These are phyloP conservation scores for Beauveria sp. DNA, from an alignment of 2,329 filamentous ascomycete genomes.

Conservation along the genomic window DNA sequence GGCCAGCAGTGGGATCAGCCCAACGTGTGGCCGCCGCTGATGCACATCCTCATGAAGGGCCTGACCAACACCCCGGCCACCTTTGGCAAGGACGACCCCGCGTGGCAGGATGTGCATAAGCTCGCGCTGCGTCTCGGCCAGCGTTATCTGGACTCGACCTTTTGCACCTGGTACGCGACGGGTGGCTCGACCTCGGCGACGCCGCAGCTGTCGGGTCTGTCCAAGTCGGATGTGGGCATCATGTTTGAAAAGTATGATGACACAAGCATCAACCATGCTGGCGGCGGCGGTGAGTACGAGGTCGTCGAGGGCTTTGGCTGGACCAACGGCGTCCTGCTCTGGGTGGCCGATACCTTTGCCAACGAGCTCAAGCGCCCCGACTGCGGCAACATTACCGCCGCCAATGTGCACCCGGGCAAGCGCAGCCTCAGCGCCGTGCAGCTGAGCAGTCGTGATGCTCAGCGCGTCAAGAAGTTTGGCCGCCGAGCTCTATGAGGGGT, in stretches of 20 bases:
- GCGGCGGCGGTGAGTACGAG: conserved; percentile 59
- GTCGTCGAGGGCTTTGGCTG: conserved; percentile 66
- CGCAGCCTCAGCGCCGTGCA: conserved; percentile 36
- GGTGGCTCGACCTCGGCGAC: conserved; percentile 50
- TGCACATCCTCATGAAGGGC: conserved; percentile 56
- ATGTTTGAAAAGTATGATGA: conserved; percentile 67
- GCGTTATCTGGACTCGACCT: conserved; percentile 59
- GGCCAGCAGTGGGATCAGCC: conserved; percentile 65
- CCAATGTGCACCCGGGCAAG: conserved; percentile 25
- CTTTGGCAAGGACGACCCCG: conserved; percentile 43
- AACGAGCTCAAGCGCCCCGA: conserved; percentile 46
- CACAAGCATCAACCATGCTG: conserved; percentile 50
- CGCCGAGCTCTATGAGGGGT: conserved; percentile 5
- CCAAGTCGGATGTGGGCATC: conserved; percentile 39
- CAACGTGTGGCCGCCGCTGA: conserved; percentile 62
- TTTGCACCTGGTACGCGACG: conserved; percentile 63
- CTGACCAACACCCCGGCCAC: conserved; percentile 52
- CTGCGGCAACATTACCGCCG: conserved; percentile 42
- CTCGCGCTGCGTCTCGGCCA: conserved; percentile 53
- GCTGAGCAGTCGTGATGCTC: conserved; percentile 36
- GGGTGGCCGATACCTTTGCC: conserved; percentile 56
- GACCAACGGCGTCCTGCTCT: conserved; percentile 62
- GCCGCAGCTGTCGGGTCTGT: conserved; percentile 41
- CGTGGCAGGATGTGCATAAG: conserved; percentile 44
- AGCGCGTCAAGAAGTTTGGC: conserved; percentile 41